Evolutionary conservation across 1,139 yeast species (phyloP).

Genomic region (Tardiomyces depauwii): DNA sequence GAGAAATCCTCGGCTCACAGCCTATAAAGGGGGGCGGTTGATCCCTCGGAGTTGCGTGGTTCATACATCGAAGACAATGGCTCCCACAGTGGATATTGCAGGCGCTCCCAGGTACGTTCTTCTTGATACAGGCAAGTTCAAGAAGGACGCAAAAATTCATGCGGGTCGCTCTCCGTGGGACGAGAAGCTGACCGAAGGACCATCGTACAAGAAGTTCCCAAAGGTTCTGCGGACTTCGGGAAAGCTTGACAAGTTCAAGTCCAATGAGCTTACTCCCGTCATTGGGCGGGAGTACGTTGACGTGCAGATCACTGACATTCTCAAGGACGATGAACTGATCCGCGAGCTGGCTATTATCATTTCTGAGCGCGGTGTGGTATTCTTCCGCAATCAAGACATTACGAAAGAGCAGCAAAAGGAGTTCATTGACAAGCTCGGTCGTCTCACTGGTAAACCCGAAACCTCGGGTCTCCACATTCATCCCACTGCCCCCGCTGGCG

Average conservation of each 20-base stretch:
- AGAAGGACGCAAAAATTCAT: not conserved
- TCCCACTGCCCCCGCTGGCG: conserved; percentile 25
- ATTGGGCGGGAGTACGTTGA: conserved; percentile 21
- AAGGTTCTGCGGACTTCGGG: conserved; percentile 9
- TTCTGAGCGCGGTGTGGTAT: conserved; percentile 57
- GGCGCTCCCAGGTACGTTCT: conserved; percentile 3
- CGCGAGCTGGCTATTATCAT: conserved; percentile 50
- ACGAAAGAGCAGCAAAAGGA: conserved; percentile 40
- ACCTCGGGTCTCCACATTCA: conserved; percentile 48
- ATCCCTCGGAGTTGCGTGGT: not conserved
- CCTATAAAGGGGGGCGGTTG: not conserved
- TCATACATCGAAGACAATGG: not conserved
- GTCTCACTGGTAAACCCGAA: conserved; percentile 55
- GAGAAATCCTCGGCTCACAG: too few species aligned
- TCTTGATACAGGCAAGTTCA: conserved; percentile 5
- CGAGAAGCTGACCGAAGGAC: conserved; percentile 11
- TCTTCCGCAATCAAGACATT: conserved; percentile 55
- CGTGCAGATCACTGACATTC: conserved; percentile 33
- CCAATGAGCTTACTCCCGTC: conserved; percentile 20
- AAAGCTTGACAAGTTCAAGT: conserved; percentile 16
- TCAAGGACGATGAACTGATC: conserved; percentile 35
- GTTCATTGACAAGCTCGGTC: conserved; percentile 48
- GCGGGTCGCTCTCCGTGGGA: conserved; percentile 19
- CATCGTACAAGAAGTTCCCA: conserved; percentile 9
- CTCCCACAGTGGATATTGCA: not conserved